A percentile compares a stretch with the other conserved stretches of the same genome.
phyloP scores from a whole-genome alignment of 176 grass and related monocot genomes.

The Urochloa ruziziensis region DNA sequence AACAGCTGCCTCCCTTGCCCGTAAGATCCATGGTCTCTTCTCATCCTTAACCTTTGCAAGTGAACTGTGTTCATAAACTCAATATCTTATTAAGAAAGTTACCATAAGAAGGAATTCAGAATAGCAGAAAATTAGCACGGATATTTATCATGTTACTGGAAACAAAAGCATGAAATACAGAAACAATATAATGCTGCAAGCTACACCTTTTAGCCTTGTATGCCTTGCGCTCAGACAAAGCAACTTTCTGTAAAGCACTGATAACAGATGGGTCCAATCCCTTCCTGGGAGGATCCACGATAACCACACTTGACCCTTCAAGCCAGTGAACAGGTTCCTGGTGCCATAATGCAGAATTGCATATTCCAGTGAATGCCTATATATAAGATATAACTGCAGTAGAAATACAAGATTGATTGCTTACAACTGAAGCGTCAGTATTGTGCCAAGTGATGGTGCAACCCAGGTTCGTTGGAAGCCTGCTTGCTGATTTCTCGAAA shows the following conservation, averaged over 20 bases:
- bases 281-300: conserved; percentile 99
- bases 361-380: conserved; percentile 33
- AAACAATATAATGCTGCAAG: conserved; percentile 16
- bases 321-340: conserved; percentile 93
- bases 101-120: conserved; percentile 3
- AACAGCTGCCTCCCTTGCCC: conserved; percentile 83
- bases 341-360: conserved; percentile 28
- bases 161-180: conserved; percentile 13
- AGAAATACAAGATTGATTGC: conserved; percentile 31
- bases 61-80: conserved; percentile 51
- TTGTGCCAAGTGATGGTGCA: conserved; percentile 94
- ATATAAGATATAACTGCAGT: conserved; percentile 20
- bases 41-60: conserved; percentile 77
- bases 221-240: conserved; percentile 60
- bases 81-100: conserved; percentile 15
- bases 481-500: conserved; percentile 87
- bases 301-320: conserved; percentile 71
- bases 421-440: conserved; percentile 90
- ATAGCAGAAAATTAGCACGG: not conserved
- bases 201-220: conserved; percentile 60
- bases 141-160: conserved; percentile 12
- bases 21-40: conserved; percentile 94
- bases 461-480: conserved; percentile 67
- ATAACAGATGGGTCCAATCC: conserved; percentile 83
- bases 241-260: conserved; percentile 67